These are phyloP conservation scores for Platanthera guangdongensis DNA, from an alignment of 106 monocot genomes.

Conservation along the genomic window DNA sequence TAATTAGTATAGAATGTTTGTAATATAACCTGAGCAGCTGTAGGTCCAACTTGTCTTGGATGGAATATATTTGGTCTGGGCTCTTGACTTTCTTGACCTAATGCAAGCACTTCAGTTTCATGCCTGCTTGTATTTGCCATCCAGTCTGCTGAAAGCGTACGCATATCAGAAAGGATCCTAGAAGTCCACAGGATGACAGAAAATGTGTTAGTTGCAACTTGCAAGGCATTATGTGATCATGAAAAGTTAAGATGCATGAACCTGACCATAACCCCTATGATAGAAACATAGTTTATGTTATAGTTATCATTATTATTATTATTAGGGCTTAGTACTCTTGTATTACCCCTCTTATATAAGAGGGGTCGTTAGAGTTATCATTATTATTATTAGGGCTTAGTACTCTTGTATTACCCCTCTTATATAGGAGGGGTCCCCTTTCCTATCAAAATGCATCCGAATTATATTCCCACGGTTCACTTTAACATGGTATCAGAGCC, in stretches of 20 bases:
- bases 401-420: no score
- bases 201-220: neutral
- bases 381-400: no score
- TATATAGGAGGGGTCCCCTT: no score
- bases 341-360: no score
- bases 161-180: slow-evolving; percentile 99
- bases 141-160: slow-evolving; percentile 98
- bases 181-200: slow-evolving; percentile 5
- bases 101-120: slow-evolving; percentile 44
- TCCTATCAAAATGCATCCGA: no score
- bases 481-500: no score
- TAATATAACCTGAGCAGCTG: slow-evolving; percentile 75
- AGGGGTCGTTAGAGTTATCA: no score
- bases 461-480: no score
- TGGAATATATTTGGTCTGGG: slow-evolving; percentile 42
- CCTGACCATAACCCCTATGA: neutral
- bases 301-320: no score
- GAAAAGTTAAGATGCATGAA: neutral
- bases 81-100: slow-evolving; percentile 52
- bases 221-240: neutral
- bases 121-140: slow-evolving; percentile 90
- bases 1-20: neutral
- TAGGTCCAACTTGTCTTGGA: slow-evolving; percentile 92
- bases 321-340: no score
- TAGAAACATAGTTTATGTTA: neutral